Percentiles rank a stretch among this genome's conserved stretches.
Conservation (phyloP, 2,329 filamentous ascomycete genomes). For the Hypocrella siamensis region DNA sequence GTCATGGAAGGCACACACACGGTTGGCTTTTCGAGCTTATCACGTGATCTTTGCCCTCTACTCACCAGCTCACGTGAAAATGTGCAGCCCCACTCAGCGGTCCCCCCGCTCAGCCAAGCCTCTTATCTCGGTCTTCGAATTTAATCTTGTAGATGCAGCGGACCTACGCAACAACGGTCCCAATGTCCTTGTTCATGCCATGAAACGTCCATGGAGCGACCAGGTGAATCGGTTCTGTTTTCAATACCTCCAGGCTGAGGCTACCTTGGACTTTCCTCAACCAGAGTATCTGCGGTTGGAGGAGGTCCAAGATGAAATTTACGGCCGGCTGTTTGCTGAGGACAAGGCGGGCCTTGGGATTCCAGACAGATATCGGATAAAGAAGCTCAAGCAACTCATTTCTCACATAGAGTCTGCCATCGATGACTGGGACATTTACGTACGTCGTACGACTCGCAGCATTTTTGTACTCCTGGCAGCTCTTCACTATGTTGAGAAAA, state of each 20-base stretch:
- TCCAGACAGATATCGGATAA: constrained; percentile 52
- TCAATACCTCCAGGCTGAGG: constrained; percentile 68
- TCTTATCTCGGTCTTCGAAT: no score
- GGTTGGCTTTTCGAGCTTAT: no score
- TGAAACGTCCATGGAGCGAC: constrained; percentile 1
- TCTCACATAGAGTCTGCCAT: constrained; percentile 58
- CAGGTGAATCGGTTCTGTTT: constrained; percentile 40
- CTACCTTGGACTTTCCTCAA: constrained; percentile 47
- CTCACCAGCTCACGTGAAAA: no score
- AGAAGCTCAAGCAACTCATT: constrained; percentile 59
- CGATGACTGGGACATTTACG: constrained; percentile 72
- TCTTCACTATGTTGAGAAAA: not conserved
- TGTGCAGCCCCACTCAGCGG: no score
- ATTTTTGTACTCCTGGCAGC: not conserved
- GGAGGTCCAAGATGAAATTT: constrained; percentile 50
- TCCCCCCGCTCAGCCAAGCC: no score
- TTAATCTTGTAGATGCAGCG: no score
- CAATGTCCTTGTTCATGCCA: no score
- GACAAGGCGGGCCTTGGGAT: constrained; percentile 39
- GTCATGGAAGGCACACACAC: no score
- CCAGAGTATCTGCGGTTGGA: constrained; percentile 39
- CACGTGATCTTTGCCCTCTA: no score
- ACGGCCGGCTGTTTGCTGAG: constrained; percentile 48
- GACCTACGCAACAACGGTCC: no score
- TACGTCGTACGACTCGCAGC: constrained; percentile 30